Evolutionary conservation across 805 yeast genomes (phyloP), one percentile per base, ranked within the genome.

Genomic region (Myxozyma sirexii): DNA sequence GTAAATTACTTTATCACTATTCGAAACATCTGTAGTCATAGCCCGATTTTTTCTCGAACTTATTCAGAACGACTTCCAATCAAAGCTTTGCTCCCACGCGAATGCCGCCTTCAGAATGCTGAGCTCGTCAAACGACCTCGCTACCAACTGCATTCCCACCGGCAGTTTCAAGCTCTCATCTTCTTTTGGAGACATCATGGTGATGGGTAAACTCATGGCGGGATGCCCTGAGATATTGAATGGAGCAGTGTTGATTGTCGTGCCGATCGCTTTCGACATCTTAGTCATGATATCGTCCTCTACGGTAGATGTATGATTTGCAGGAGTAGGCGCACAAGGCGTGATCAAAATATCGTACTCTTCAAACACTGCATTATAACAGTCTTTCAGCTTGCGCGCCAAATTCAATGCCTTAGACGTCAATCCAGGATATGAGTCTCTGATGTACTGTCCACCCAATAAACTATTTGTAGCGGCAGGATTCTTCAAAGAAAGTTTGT

Each of bases 181-280:
- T 42, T 74, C 77, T 31, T 33, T 23, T 19, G 62, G 59, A 12
- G 54, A 35, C 50, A 75, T 62, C 58, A 72, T 65, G 3, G 77
- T 76, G 37, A 71, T 65, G 1, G 78, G 77, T 23, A 75, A 62
- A 44, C 70, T 72, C 63, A 75, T 42, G 2, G 76, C 76, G 21
- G 78, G 78, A 59, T 75, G 76, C 10, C 78, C 78, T 21, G 75
- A 72, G 53, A 70, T 69, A 59, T 75, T 70, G 67, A 75, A 75
- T 27, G 73, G 72, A 38, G 73, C 71, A 3, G 78, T 74, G 63
- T 75, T 75, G 23, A 73, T 72, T 57, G 72, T 74, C 39, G 75
- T 59, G 15, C 78, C 78, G 21, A 61, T 49, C 3, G 63, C 62
- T 42, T 59, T 58, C 3, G 55, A 45, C 65, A 61, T 61, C 39